Conservation (phyloP, 1,139 yeast species). For the Chernovozyma aurita region DNA sequence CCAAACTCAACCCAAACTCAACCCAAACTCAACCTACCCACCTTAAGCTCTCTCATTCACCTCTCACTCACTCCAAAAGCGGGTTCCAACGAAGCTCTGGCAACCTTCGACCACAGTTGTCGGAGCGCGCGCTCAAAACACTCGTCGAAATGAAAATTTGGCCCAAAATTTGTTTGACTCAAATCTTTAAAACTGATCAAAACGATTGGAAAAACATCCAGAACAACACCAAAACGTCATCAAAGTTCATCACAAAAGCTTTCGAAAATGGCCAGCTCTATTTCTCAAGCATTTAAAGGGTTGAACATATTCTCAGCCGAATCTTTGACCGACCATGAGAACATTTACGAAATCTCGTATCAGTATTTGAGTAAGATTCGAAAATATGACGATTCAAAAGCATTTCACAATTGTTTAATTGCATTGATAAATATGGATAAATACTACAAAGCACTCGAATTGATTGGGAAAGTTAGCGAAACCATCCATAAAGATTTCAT, state of each 20-base stretch:
- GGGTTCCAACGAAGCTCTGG: no score
- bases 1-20: no score
- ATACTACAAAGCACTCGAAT: slow-evolving; percentile 51
- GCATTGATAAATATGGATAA: slow-evolving; percentile 71
- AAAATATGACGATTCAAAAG: slow-evolving; percentile 42
- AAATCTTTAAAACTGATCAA: no score
- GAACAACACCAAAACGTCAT: not conserved
- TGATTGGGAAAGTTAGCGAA: slow-evolving; percentile 40
- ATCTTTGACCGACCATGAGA: slow-evolving; percentile 30
- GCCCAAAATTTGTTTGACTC: no score
- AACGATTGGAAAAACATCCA: no score
- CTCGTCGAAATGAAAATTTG: not conserved
- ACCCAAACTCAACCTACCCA: no score
- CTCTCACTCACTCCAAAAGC: no score
- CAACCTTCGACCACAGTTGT: no score
- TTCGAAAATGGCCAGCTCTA: slow-evolving; percentile 37
- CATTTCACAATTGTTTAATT: slow-evolving; percentile 59
- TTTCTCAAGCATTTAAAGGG: slow-evolving; percentile 40
- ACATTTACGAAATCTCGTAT: slow-evolving; percentile 38
- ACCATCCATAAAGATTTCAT: slow-evolving; percentile 32
- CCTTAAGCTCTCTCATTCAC: no score
- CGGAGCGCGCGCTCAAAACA: no score
- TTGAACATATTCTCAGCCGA: slow-evolving; percentile 29
- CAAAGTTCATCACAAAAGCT: no score
- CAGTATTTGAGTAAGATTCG: slow-evolving; percentile 40